Evolutionary conservation across 2,329 filamentous ascomycete species (phyloP), one percentile per base, ranked within the genome.

Genomic region (Talaromyces sp.): DNA sequence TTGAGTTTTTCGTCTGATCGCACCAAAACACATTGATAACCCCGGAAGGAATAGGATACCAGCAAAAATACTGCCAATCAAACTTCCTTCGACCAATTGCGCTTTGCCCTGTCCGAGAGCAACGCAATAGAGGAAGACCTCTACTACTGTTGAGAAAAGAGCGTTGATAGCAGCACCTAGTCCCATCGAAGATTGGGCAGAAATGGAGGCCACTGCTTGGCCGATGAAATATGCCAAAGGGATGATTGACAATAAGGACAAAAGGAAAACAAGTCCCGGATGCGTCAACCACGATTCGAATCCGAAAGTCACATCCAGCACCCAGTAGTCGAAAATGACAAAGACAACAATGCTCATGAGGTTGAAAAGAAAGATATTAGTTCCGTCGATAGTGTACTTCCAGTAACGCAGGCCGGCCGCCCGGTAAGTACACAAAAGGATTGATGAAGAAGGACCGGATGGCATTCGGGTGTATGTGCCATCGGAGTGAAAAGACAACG

Each of bases 331-430:
- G 69, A 96, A 87, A 68, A 99, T 96, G 73, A 94, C 91, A 74
- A 99, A 97, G 27, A 91, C 81, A n/a, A 99, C 95, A 19, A 99
- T 87, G 13, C 88, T 90, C 81, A 98, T 92, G 65, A 99, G 86
- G 76, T 99, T 99, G 83, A 99, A 97, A 70, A 99, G 87, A 80
- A 99, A 98, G 74, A 99, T 96, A 79, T 99, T 99, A 67, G 95
- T 99, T 63, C 95, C 96, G 74, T 99, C 95, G 66, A 99, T 85
- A 3, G 95, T 99, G 80, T 99, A 99, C 80, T 99, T 99, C 94
- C 96, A 99, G 82, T 99, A 99, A 77, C 94, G 94, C 70, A 88
- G 84, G 13, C 95, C 95, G 13, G 96, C 94, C 50, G 95, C 95
- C 66, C 96, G 90, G 80, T 99, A 99, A 6, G 95, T 99, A 84